Conservation (phyloP, 2,329 filamentous ascomycete genomes). For the Triangularia verruculosa region DNA sequence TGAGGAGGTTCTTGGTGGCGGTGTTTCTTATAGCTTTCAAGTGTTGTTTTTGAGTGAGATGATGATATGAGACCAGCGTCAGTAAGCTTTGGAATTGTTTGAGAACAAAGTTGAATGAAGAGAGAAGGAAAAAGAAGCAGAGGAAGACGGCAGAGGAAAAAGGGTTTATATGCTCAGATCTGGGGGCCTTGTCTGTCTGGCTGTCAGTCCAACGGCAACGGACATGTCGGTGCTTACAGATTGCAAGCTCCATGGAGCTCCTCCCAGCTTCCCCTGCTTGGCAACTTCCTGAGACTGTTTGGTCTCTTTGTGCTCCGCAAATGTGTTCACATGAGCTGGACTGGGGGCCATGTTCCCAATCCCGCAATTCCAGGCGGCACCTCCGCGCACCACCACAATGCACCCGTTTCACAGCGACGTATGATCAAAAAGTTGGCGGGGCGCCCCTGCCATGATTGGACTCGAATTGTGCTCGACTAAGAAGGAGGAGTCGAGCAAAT, state of each 20-base stretch:
- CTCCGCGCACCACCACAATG: neutral
- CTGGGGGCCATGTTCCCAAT: neutral
- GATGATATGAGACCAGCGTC: neutral
- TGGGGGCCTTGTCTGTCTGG: neutral
- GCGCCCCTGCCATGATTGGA: slow-evolving; percentile 13
- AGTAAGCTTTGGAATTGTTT: neutral
- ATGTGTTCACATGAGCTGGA: slow-evolving; percentile 16
- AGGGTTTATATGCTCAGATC: neutral
- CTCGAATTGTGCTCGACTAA: slow-evolving; percentile 17
- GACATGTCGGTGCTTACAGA: neutral
- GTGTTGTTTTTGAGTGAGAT: neutral
- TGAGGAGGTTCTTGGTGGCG: neutral
- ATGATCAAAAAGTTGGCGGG: slow-evolving; percentile 8
- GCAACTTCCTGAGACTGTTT: slow-evolving; percentile 4
- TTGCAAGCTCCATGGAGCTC: neutral
- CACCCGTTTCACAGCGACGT: slow-evolving; percentile 19
- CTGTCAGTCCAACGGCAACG: neutral
- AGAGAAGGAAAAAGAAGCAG: neutral
- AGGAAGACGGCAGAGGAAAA: neutral
- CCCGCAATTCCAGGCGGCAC: neutral
- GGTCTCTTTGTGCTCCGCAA: slow-evolving; percentile 16
- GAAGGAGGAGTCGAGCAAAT: slow-evolving; percentile 12
- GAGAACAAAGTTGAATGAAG: neutral
- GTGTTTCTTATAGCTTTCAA: neutral
- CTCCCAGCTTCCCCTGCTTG: neutral